A percentile compares a stretch with the other conserved stretches of the same genome.
Conservation (phyloP, 371 early-diverging fungal genomes). For the Mucor indicus region DNA sequence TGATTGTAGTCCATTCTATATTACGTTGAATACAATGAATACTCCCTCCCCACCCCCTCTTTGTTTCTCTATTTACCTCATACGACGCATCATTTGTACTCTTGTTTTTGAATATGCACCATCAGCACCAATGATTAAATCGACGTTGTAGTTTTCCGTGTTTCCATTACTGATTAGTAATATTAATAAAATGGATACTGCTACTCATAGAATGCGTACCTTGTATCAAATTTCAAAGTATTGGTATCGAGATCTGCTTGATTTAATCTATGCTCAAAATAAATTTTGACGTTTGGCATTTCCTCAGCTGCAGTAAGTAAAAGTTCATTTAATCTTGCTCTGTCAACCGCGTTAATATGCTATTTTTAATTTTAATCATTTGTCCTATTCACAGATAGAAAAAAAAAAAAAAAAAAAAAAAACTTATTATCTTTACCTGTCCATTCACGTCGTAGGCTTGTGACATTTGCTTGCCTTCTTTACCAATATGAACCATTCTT, state of each 20-base stretch:
- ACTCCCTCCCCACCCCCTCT: too few species aligned
- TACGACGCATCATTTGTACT: slow-evolving; percentile 69
- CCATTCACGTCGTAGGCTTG: slow-evolving; percentile 89
- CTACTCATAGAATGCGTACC: slow-evolving; percentile 2
- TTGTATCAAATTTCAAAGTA: slow-evolving; percentile 33
- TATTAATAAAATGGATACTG: neutral
- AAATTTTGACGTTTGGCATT: slow-evolving; percentile 59
- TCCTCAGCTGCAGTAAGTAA: slow-evolving; percentile 71
- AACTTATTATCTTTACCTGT: slow-evolving; percentile 68
- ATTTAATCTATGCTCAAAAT: slow-evolving; percentile 65
- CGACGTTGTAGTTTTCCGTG: slow-evolving; percentile 38
- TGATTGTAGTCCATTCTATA: slow-evolving; percentile 81
- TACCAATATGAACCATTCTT: slow-evolving; percentile 83
- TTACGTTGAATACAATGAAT: too few species aligned
- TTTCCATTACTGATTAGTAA: neutral
- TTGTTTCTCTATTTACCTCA: too few species aligned
- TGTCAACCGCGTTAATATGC: slow-evolving; percentile 94
- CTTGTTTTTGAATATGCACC: slow-evolving; percentile 88
- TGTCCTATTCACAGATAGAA: too few species aligned
- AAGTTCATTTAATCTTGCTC: slow-evolving; percentile 78
- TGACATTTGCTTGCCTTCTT: slow-evolving; percentile 66
- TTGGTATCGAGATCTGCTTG: slow-evolving; percentile 65
- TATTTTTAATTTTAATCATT: slow-evolving; percentile 13
- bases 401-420: too few species aligned
- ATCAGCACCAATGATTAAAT: slow-evolving; percentile 94